Conservation (phyloP, 192 early-diverging fungal genomes). For the Coemansia sp. region DNA sequence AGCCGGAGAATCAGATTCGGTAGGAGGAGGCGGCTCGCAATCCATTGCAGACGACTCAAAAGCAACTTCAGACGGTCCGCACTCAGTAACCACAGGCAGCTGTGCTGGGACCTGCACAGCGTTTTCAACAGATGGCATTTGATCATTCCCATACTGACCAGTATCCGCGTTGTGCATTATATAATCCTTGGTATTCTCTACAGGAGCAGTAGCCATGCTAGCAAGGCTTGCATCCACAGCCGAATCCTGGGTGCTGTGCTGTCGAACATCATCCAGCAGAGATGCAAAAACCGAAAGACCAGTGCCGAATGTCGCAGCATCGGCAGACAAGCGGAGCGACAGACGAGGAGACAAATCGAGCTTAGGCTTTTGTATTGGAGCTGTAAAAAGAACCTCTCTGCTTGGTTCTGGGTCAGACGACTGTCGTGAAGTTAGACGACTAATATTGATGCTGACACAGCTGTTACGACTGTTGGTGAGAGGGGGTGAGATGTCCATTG, state of each 20-base stretch:
- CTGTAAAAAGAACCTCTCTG: not conserved
- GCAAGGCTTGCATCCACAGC: not conserved
- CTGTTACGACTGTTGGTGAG: not conserved
- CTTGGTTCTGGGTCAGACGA: not conserved
- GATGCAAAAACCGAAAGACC: constrained; percentile 27
- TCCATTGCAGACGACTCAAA: not conserved
- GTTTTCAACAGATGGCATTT: not conserved
- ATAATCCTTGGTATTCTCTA: not conserved
- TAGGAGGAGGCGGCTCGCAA: not conserved
- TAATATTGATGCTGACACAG: not conserved
- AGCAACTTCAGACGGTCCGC: not conserved
- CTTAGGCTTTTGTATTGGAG: not conserved
- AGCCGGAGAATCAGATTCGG: not conserved
- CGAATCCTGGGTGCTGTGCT: not conserved
- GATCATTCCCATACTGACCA: not conserved
- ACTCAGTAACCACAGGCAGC: not conserved
- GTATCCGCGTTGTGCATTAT: too few relatives aligned
- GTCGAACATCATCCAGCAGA: constrained; percentile 4
- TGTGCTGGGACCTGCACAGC: not conserved
- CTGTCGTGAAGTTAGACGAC: not conserved
- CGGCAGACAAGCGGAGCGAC: constrained; percentile 37
- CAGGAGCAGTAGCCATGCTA: not conserved
- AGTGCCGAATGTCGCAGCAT: constrained; percentile 33
- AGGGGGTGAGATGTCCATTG: constrained; percentile 9
- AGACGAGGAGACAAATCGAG: constrained; percentile 23